These are phyloP conservation scores for Drechslerella coelobrocha DNA, from an alignment of 2,329 filamentous ascomycete genomes.

Conservation along the genomic window DNA sequence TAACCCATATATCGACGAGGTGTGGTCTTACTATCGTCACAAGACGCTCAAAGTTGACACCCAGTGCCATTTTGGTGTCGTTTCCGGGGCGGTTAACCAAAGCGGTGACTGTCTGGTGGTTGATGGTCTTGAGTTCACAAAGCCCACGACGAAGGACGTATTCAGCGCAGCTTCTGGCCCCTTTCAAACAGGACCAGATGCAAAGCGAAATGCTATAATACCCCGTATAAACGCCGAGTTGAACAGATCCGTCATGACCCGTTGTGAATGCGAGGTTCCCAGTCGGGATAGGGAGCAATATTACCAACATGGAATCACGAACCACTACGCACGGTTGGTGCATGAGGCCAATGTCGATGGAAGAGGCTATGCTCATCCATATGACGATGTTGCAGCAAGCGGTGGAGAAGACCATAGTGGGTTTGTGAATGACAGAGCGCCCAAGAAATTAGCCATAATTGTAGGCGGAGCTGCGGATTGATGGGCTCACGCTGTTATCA, in stretches of 20 bases:
- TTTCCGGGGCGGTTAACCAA: slow-evolving; percentile 62
- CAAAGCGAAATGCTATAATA: slow-evolving; percentile 58
- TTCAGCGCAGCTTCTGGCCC: slow-evolving; percentile 71
- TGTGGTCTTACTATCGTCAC: slow-evolving; percentile 59
- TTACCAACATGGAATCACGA: slow-evolving; percentile 66
- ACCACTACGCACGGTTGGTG: slow-evolving; percentile 72
- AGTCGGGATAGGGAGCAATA: slow-evolving; percentile 63
- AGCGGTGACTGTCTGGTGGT: slow-evolving; percentile 59
- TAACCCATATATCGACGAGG: slow-evolving; percentile 60
- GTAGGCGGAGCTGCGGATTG: slow-evolving; percentile 61
- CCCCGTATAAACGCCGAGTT: slow-evolving; percentile 76
- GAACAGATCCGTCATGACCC: slow-evolving; percentile 73
- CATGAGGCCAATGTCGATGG: slow-evolving; percentile 68
- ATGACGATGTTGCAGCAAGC: slow-evolving; percentile 71
- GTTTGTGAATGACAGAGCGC: slow-evolving; percentile 66
- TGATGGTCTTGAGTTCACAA: slow-evolving; percentile 63
- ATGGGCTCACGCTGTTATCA: not conserved
- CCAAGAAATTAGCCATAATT: slow-evolving; percentile 65
- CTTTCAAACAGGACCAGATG: slow-evolving; percentile 60
- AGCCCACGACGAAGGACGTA: slow-evolving; percentile 69
- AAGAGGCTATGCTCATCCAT: slow-evolving; percentile 73
- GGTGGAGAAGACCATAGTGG: slow-evolving; percentile 68
- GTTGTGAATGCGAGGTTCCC: slow-evolving; percentile 48
- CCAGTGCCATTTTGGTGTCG: slow-evolving; percentile 66
- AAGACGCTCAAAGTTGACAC: slow-evolving; percentile 68